phyloP scores from a whole-genome alignment of 768 basidiomycete species.

The Russula olivacea region DNA sequence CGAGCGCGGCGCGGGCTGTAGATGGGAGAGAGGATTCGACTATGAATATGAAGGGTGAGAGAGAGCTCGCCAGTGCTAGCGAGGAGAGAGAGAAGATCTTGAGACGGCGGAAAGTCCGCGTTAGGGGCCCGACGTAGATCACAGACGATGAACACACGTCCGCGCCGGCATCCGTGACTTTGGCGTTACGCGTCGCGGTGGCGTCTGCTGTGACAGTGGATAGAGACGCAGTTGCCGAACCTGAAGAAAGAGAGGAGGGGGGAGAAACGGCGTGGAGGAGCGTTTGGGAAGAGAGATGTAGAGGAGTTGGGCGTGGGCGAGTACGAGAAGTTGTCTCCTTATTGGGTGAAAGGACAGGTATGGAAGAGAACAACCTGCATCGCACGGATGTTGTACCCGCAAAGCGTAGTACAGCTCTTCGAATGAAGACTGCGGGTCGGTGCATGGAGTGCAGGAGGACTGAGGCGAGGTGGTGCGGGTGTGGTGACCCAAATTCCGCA shows the following conservation, averaged over 20 bases:
- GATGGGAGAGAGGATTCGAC: slow-evolving; percentile 72
- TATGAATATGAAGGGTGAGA: slow-evolving; percentile 77
- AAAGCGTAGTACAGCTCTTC: neutral
- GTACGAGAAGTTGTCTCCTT: neutral
- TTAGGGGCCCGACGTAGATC: slow-evolving; percentile 67
- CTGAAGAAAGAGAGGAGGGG: neutral
- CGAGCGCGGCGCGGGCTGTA: slow-evolving; percentile 61
- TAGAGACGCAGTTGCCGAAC: neutral
- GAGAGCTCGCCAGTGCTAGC: slow-evolving; percentile 55
- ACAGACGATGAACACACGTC: neutral
- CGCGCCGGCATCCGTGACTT: slow-evolving; percentile 13
- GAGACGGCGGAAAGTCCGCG: slow-evolving; percentile 65
- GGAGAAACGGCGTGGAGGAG: neutral
- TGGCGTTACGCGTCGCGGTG: slow-evolving; percentile 13
- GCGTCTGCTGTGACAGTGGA: neutral
- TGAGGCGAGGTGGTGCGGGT: neutral
- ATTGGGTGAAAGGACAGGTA: neutral
- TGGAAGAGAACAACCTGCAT: neutral
- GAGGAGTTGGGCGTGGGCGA: too few relatives aligned
- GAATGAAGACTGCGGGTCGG: neutral
- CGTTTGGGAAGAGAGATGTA: too few relatives aligned
- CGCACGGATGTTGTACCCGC: neutral
- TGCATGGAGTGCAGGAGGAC: neutral
- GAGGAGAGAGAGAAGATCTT: slow-evolving; percentile 83
- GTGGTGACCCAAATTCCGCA: neutral